Evolutionary conservation across 331 rosid species (phyloP).

Genomic region (Acacia pycnantha): DNA sequence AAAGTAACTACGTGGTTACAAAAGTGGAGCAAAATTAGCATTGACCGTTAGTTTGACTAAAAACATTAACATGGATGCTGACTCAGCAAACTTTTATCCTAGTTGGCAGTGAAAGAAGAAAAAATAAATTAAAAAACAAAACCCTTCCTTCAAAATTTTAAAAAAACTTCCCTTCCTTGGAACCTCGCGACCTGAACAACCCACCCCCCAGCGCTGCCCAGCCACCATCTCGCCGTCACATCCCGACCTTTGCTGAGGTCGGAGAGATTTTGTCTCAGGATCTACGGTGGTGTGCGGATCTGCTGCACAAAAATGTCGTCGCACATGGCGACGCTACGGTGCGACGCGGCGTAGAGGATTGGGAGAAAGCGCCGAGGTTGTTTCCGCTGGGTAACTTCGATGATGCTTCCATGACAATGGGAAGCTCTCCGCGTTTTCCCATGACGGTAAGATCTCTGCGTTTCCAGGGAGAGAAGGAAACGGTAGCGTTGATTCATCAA

Average conservation of each 20-base stretch:
- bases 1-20: no score
- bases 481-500: constrained; percentile 65
- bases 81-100: no score
- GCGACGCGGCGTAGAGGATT: constrained; percentile 55
- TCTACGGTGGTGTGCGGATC: constrained; percentile 53
- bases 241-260: constrained; percentile 53
- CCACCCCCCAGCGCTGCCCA: no score
- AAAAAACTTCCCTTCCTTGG: no score
- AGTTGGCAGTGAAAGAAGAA: no score
- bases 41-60: no score
- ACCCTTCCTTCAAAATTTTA: no score
- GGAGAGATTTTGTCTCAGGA: constrained; percentile 49
- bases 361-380: constrained; percentile 63
- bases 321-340: constrained; percentile 54
- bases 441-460: constrained; percentile 79
- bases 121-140: no score
- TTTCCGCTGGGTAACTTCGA: constrained; percentile 71
- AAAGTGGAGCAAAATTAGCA: no score
- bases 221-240: no score
- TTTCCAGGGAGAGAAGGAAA: constrained; percentile 60
- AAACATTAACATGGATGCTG: no score
- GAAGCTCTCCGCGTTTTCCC: constrained; percentile 77
- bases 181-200: no score
- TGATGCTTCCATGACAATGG: constrained; percentile 74
- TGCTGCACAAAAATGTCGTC: constrained; percentile 57